A percentile compares a stretch with the other conserved stretches of the same genome.
These are phyloP conservation scores for Globisporangium okanoganense DNA, from an alignment of 352 stramenopile species.

Conservation along the genomic window DNA sequence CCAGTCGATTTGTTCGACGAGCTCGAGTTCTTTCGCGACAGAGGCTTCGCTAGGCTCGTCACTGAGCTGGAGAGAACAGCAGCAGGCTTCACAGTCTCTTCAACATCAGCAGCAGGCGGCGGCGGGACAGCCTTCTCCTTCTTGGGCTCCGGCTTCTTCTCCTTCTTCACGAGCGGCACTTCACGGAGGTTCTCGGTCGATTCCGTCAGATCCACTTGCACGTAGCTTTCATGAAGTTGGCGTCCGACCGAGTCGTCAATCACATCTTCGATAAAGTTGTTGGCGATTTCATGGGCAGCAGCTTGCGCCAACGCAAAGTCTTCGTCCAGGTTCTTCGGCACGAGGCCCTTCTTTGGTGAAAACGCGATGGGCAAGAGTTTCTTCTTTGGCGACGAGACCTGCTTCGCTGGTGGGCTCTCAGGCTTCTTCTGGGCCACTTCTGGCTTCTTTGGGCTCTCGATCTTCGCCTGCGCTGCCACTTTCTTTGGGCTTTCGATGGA, in stretches of 20 bases:
- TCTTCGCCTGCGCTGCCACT: background rate
- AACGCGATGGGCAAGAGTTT: too few species aligned
- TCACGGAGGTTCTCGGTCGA: constrained; percentile 34
- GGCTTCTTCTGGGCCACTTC: background rate
- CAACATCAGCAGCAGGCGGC: background rate
- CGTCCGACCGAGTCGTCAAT: constrained; percentile 37
- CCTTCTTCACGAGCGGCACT: constrained; percentile 15
- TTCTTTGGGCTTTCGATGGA: background rate
- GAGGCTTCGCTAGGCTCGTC: constrained; percentile 16
- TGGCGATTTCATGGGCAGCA: constrained; percentile 29
- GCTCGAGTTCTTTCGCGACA: constrained; percentile 23
- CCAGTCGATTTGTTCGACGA: constrained; percentile 19
- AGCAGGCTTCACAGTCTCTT: constrained; percentile 4
- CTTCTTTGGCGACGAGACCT: constrained; percentile 1
- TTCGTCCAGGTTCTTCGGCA: constrained; percentile 22
- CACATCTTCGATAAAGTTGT: constrained; percentile 37
- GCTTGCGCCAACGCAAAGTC: constrained; percentile 28
- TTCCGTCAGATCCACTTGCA: constrained; percentile 61
- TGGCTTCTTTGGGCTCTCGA: constrained; percentile 11
- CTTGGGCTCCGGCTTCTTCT: constrained; percentile 5
- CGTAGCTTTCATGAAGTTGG: constrained; percentile 58
- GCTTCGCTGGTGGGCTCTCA: background rate
- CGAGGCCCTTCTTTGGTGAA: constrained; percentile 18
- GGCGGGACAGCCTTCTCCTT: background rate
- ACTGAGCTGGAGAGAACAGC: constrained; percentile 6